Evolutionary conservation across 345 rosid species (phyloP).

Genomic region (Gossypium anomalum): DNA sequence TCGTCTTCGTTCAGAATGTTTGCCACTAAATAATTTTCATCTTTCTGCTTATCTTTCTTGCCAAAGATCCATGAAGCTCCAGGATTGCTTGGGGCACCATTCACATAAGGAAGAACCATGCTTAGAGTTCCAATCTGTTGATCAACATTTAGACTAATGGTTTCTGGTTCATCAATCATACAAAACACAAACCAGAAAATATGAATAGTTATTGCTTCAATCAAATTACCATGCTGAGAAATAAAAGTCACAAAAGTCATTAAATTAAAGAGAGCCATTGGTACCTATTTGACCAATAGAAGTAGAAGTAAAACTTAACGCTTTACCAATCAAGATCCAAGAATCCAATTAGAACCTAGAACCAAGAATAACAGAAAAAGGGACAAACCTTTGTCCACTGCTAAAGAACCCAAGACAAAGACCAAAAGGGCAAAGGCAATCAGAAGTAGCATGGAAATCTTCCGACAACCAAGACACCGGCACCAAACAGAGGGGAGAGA

Average conservation of each 20-base stretch:
- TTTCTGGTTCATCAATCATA: slow-evolving; percentile 37
- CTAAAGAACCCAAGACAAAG: slow-evolving; percentile 60
- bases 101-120: slow-evolving; percentile 25
- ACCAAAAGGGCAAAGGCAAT: slow-evolving; percentile 56
- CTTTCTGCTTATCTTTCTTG: slow-evolving; percentile 12
- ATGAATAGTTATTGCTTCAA: slow-evolving; percentile 8
- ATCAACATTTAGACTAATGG: slow-evolving; percentile 30
- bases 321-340: slow-evolving; percentile 12
- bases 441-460: slow-evolving; percentile 65
- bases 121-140: slow-evolving; percentile 26
- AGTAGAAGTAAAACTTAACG: background rate
- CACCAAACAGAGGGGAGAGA: slow-evolving; percentile 47
- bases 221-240: slow-evolving; percentile 1
- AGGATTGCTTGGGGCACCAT: slow-evolving; percentile 21
- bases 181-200: background rate
- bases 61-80: slow-evolving; percentile 20
- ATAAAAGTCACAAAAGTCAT: background rate
- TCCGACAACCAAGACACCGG: slow-evolving; percentile 52
- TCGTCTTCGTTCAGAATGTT: slow-evolving; percentile 29
- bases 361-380: background rate
- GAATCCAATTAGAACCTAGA: background rate
- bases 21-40: slow-evolving; percentile 21
- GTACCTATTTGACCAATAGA: background rate
- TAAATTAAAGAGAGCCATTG: background rate
- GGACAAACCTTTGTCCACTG: slow-evolving; percentile 59